Base-by-base conservation (phyloP, 2,329 filamentous ascomycete genomes). In the Aspergillus sp. region DNA sequence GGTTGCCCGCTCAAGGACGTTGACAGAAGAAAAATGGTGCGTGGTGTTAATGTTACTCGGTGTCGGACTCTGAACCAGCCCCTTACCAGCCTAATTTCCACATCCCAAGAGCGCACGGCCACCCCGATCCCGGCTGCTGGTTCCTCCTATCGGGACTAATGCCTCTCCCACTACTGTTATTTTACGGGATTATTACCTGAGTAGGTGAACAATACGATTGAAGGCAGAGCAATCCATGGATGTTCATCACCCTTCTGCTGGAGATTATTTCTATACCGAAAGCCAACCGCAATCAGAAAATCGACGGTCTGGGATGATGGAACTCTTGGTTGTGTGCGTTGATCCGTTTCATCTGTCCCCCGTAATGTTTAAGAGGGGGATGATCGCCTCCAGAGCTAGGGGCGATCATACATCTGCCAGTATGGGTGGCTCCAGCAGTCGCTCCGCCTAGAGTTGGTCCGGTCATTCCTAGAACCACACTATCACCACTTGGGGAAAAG, bases 381-480 rank as follows among this genome's bases (percentile, higher is more conserved):
- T 53, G 59, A 63, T 62, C 57, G 54, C 47, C 58, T 53, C 45
- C 34, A 44, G 50, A 31, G 53, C 55, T 62, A 61, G 25, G 55
- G 61, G 50, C 56, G 58, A 63, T 64, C 61, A 17, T 38, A 38
- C 34, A 52, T 47, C 43, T 53, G 51, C 23, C 38, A 36, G 47
- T 53, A 45, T 10, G 1, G 25, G 25, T 29, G 25, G 50, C 45
- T 55, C 56, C 41, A 45, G 49, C 25, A 38, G 34, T 38, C 14
- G 34, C 29, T 29, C 25, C 25, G 25, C 29, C 29, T 17, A 46
- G 29, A 49, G 46, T 38, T 45, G 50, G 53, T 47, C 50, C 46
- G 43, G 46, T 17, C 34, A n/a, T 17, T 38, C 25, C 25, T 29
- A 29, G 7, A 29, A 29, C 25, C 34, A 38, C 34, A 29, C 43